These are phyloP conservation scores for Vitis riparia DNA, from an alignment of 164 flowering plant species.

Conservation along the genomic window DNA sequence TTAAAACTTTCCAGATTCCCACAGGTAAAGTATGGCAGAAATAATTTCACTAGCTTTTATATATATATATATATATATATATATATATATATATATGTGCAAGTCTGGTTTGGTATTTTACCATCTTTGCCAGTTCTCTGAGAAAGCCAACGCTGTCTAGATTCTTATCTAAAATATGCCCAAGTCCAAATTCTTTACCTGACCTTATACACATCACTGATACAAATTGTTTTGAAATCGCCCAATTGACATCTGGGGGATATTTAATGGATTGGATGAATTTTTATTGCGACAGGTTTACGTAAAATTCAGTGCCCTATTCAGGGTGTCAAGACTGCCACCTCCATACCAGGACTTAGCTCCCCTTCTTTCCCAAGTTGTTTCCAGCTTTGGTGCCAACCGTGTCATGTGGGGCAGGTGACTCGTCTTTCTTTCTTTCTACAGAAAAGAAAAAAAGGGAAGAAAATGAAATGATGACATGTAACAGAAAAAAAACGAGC, in stretches of 20 bases:
- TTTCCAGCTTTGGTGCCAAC: slow-evolving; percentile 72
- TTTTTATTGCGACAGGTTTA: slow-evolving; percentile 52
- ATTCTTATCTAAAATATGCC: too few relatives aligned
- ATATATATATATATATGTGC: too few relatives aligned
- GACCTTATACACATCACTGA: too few relatives aligned
- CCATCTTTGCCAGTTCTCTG: not conserved
- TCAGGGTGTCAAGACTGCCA: slow-evolving; percentile 72
- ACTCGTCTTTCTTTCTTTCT: not conserved
- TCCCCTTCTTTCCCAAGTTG: slow-evolving; percentile 50
- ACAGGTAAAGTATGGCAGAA: slow-evolving; percentile 45
- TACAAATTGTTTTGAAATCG: too few relatives aligned
- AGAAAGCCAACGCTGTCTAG: not conserved
- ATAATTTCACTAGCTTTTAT: not conserved
- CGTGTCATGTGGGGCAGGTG: slow-evolving; percentile 98
- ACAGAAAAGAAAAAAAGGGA: not conserved
- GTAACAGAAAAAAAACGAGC: not conserved
- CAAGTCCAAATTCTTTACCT: too few relatives aligned
- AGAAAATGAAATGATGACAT: not conserved
- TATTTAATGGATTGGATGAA: too few relatives aligned
- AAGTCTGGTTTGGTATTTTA: too few relatives aligned
- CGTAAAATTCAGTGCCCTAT: slow-evolving; percentile 87
- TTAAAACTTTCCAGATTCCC: slow-evolving; percentile 75
- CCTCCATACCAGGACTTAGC: slow-evolving; percentile 68
- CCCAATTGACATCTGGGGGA: too few relatives aligned
- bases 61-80: too few relatives aligned